phyloP scores from a whole-genome alignment of 805 yeast genomes.

The Saccharomycodes ludwigii region DNA sequence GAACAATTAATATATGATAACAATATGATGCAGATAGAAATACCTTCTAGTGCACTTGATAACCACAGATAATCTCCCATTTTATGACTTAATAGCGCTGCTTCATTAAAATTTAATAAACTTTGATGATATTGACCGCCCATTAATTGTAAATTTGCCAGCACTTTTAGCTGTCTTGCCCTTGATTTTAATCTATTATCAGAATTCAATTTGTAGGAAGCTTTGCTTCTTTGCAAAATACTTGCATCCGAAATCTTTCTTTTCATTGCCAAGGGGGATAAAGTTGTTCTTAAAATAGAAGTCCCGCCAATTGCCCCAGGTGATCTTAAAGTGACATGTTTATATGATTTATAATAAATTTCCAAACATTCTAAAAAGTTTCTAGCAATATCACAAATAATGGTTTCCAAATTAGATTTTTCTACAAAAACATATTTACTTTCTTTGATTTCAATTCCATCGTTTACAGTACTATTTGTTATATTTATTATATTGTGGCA shows the following conservation, averaged over 20 bases:
- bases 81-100: conserved; percentile 44
- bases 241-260: conserved; percentile 21
- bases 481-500: conserved; percentile 19
- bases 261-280: conserved; percentile 31
- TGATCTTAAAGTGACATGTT: conserved; percentile 70
- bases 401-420: conserved; percentile 37
- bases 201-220: conserved; percentile 10
- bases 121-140: conserved; percentile 75
- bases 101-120: conserved; percentile 59
- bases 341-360: conserved; percentile 57
- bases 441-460: conserved; percentile 4
- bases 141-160: conserved; percentile 65
- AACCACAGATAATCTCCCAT: conserved; percentile 77
- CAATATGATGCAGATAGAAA: conserved; percentile 53
- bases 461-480: too few species aligned
- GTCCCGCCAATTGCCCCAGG: conserved; percentile 56
- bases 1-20: conserved; percentile 41
- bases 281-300: conserved; percentile 26
- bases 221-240: conserved; percentile 7
- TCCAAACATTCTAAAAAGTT: conserved; percentile 54
- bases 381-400: conserved; percentile 60
- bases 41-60: conserved; percentile 76
- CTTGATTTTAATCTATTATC: conserved; percentile 32
- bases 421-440: conserved; percentile 7
- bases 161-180: conserved; percentile 66